phyloP scores from a whole-genome alignment of 1,139 yeast genomes.

The Diutina pseudorugosa region DNA sequence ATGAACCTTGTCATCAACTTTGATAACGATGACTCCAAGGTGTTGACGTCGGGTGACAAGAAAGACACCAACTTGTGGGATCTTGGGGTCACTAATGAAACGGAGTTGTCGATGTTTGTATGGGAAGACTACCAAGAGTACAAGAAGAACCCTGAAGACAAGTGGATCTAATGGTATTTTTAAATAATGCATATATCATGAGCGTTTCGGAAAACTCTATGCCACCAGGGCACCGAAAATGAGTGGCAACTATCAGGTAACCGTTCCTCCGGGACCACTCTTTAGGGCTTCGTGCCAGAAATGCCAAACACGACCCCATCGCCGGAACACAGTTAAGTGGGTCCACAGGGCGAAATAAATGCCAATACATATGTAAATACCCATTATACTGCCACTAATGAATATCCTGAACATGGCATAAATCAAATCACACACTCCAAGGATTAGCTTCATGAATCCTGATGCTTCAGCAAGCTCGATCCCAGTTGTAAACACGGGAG shows the following conservation, averaged over 20 bases:
- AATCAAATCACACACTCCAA: neutral
- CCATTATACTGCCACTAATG: neutral
- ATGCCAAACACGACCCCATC: constrained; percentile 1
- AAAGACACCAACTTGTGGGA: constrained; percentile 37
- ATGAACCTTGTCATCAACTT: constrained; percentile 86
- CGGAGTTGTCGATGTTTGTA: constrained; percentile 77
- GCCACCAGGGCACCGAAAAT: neutral
- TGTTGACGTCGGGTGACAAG: constrained; percentile 31
- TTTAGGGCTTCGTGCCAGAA: neutral
- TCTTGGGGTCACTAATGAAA: constrained; percentile 79
- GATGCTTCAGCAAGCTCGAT: neutral
- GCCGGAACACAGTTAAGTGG: neutral
- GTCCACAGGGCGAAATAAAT: neutral
- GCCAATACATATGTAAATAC: neutral
- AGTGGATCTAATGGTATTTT: constrained; percentile 40
- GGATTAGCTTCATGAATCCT: neutral
- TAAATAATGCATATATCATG: neutral
- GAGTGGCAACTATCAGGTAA: neutral
- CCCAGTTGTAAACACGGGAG: neutral
- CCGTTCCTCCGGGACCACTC: neutral
- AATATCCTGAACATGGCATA: constrained; percentile 3
- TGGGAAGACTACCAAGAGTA: constrained; percentile 50
- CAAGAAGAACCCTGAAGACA: constrained; percentile 78
- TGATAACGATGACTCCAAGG: constrained; percentile 66
- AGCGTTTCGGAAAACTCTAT: neutral